These are phyloP conservation scores for Fusarium duplospermum DNA, from an alignment of 2,329 filamentous ascomycete genomes.

Conservation along the genomic window DNA sequence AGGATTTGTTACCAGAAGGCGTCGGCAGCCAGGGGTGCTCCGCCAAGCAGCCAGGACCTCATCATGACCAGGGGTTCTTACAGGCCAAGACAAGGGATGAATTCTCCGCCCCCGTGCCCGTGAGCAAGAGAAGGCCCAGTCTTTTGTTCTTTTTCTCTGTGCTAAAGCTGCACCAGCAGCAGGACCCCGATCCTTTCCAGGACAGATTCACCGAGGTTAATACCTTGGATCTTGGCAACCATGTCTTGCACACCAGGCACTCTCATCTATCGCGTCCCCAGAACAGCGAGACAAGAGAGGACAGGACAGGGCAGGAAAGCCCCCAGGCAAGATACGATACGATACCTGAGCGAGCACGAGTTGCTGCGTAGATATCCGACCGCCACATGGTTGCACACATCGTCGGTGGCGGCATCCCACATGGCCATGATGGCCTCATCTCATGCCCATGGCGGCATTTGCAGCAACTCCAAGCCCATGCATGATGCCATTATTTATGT, in stretches of 20 bases:
- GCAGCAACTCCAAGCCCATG: slow-evolving; percentile 14
- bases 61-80: slow-evolving; percentile 27
- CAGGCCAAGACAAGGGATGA: slow-evolving; percentile 9
- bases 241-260: not conserved
- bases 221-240: slow-evolving; percentile 8
- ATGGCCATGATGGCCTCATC: slow-evolving; percentile 25
- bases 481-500: slow-evolving; percentile 34
- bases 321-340: not conserved
- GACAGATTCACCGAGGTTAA: slow-evolving; percentile 44
- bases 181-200: slow-evolving; percentile 13
- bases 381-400: slow-evolving; percentile 13
- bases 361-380: slow-evolving; percentile 3
- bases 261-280: not conserved
- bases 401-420: not conserved
- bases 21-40: slow-evolving; percentile 24
- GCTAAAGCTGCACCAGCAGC: not conserved
- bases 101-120: slow-evolving; percentile 28
- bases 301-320: not conserved
- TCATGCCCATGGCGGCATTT: slow-evolving; percentile 7
- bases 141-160: slow-evolving; percentile 26
- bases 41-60: slow-evolving; percentile 24
- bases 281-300: not conserved
- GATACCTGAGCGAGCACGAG: not conserved
- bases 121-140: slow-evolving; percentile 22
- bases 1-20: slow-evolving; percentile 28